Evolutionary conservation across 306 rosid genomes (phyloP).

Genomic region (Castanea sativa): DNA sequence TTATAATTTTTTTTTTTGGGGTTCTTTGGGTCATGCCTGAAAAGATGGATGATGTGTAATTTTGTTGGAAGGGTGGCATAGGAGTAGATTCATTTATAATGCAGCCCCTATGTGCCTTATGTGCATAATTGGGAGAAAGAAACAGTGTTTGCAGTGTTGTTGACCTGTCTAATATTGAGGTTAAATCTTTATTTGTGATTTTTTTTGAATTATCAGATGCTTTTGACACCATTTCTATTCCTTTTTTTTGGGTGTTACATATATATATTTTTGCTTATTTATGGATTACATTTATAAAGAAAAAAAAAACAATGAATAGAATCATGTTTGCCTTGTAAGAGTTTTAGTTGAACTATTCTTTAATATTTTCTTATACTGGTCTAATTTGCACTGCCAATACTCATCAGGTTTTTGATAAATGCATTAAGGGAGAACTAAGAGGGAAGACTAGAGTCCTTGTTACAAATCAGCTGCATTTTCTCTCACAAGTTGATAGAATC

Average conservation of each 20-base stretch:
- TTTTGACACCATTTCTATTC: no score
- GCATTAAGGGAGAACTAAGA: slow-evolving; percentile 75
- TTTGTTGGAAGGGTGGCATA: no score
- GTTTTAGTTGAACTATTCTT: slow-evolving; percentile 2
- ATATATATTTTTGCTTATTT: background rate
- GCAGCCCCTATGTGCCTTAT: no score
- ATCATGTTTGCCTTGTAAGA: background rate
- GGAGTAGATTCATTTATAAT: no score
- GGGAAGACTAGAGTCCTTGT: slow-evolving; percentile 88
- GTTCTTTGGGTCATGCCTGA: no score
- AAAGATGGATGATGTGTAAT: no score
- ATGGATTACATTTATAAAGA: background rate
- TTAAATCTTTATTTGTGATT: no score
- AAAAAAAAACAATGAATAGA: background rate
- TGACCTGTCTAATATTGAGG: no score
- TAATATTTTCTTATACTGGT: background rate
- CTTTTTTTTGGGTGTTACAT: background rate
- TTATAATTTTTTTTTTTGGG: no score
- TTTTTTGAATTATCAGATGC: no score
- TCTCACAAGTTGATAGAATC: slow-evolving; percentile 79
- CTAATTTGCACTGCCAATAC: slow-evolving; percentile 14
- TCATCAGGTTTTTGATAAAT: slow-evolving; percentile 69
- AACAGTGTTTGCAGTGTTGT: no score
- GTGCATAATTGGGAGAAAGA: no score
- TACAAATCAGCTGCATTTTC: slow-evolving; percentile 93